Percentiles rank a stretch among this genome's conserved stretches.
Conservation (phyloP, 371 early-diverging fungal genomes). For the Mortierella sp. region DNA sequence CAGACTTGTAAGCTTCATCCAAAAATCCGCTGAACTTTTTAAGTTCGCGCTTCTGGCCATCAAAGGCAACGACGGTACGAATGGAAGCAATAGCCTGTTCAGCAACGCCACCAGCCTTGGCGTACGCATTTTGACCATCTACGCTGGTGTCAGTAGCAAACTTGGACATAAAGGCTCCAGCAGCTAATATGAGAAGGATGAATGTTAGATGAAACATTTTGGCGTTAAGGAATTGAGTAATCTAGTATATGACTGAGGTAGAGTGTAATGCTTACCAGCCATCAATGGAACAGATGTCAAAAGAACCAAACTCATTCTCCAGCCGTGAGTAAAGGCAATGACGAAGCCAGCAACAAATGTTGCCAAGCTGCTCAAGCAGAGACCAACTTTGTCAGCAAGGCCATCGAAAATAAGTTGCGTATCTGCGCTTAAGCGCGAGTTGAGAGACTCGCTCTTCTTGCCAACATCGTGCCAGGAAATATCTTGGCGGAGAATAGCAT, state of each 20-base stretch:
- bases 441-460: slow-evolving; percentile 77
- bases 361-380: slow-evolving; percentile 73
- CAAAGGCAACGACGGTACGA: slow-evolving; percentile 91
- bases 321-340: slow-evolving; percentile 88
- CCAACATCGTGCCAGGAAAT: slow-evolving; percentile 92
- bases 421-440: slow-evolving; percentile 84
- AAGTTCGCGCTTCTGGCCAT: slow-evolving; percentile 78
- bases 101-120: slow-evolving; percentile 84
- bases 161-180: slow-evolving; percentile 70
- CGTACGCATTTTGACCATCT: slow-evolving; percentile 68
- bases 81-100: slow-evolving; percentile 90
- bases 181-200: slow-evolving; percentile 13
- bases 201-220: neutral
- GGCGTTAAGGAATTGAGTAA: neutral
- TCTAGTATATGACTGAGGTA: neutral
- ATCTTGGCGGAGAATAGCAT: slow-evolving; percentile 89
- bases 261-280: slow-evolving; percentile 42
- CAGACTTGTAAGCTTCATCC: slow-evolving; percentile 66
- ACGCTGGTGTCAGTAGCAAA: slow-evolving; percentile 67
- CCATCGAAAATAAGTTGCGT: slow-evolving; percentile 88
- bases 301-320: slow-evolving; percentile 90
- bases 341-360: slow-evolving; percentile 90
- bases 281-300: slow-evolving; percentile 77
- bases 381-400: slow-evolving; percentile 87
- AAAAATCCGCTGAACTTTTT: slow-evolving; percentile 71